These are phyloP conservation scores for Thalassiosira livingstoniorum DNA, from an alignment of 352 stramenopile species.

Conservation along the genomic window DNA sequence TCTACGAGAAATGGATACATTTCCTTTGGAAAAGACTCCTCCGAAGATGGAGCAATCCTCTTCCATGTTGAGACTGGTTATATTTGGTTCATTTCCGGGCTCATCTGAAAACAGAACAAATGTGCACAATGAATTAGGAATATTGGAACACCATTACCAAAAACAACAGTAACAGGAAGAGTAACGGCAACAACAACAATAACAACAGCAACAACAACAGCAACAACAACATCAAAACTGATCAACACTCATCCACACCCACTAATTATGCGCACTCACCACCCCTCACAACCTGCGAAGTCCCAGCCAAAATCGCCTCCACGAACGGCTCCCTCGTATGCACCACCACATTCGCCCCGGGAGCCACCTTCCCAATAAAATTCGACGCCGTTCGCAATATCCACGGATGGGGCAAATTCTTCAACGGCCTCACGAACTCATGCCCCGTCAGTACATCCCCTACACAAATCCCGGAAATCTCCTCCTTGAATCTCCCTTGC, in stretches of 20 bases:
- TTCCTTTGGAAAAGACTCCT: constrained; percentile 41
- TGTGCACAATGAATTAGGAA: too few relatives aligned
- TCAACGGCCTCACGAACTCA: constrained; percentile 56
- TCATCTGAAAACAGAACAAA: too few relatives aligned
- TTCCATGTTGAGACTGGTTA: constrained; percentile 42
- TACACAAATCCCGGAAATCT: constrained; percentile 35
- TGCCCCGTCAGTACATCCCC: constrained; percentile 64
- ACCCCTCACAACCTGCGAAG: constrained; percentile 47
- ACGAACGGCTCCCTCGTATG: constrained; percentile 41
- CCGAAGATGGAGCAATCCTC: constrained; percentile 62
- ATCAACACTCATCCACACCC: too few relatives aligned
- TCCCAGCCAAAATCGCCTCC: constrained; percentile 50
- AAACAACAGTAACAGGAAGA: too few relatives aligned
- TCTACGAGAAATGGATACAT: constrained; percentile 29
- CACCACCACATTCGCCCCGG: constrained; percentile 43
- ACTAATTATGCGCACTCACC: too few relatives aligned
- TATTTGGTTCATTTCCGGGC: constrained; percentile 61
- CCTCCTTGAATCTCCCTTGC: constrained; percentile 71
- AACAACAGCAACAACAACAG: too few relatives aligned
- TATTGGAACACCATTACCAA: too few relatives aligned
- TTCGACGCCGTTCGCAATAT: constrained; percentile 48
- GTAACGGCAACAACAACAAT: too few relatives aligned
- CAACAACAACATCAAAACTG: too few relatives aligned
- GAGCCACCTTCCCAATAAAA: constrained; percentile 42
- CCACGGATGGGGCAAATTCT: constrained; percentile 52